These are phyloP conservation scores for Verticillium albo-atrum DNA, from an alignment of 2,329 filamentous ascomycete genomes.

Conservation along the genomic window DNA sequence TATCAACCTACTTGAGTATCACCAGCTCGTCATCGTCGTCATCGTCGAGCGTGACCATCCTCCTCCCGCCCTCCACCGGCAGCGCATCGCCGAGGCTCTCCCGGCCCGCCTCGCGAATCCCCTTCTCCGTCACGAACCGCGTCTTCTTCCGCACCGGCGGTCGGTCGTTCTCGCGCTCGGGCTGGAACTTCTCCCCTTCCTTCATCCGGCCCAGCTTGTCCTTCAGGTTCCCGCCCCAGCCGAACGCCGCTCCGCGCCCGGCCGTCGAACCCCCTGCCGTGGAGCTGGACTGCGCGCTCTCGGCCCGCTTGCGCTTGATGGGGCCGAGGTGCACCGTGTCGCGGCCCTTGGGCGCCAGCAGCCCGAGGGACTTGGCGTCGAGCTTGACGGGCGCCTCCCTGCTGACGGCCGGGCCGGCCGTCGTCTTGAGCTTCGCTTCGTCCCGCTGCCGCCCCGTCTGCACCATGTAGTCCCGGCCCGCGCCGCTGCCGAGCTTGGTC, in stretches of 20 bases:
- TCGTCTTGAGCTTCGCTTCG: constrained; percentile 6
- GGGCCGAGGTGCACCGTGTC: constrained; percentile 51
- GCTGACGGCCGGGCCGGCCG: constrained; percentile 4
- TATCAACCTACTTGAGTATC: constrained; percentile 29
- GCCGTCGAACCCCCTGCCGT: constrained; percentile 12
- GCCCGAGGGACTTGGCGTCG: constrained; percentile 40
- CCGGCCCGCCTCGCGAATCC: constrained; percentile 70
- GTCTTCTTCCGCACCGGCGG: constrained; percentile 66
- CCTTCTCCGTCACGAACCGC: constrained; percentile 72
- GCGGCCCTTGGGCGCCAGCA: constrained; percentile 31
- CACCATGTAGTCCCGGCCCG: constrained; percentile 68
- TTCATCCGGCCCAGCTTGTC: constrained; percentile 59
- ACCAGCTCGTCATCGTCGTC: constrained; percentile 48
- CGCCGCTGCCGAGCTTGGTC: constrained; percentile 57
- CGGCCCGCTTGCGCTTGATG: constrained; percentile 57
- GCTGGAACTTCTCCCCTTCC: constrained; percentile 47
- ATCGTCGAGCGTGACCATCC: constrained; percentile 28
- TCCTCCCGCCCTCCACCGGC: constrained; percentile 10
- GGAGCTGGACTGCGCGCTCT: constrained; percentile 37
- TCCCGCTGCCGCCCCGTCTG: constrained; percentile 15
- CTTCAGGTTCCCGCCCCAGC: constrained; percentile 53
- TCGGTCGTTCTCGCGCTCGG: constrained; percentile 14
- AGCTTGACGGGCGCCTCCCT: constrained; percentile 22
- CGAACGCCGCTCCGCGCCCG: constrained; percentile 26
- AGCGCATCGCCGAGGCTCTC: constrained; percentile 63